Conservation (phyloP, 768 basidiomycete species). For the Rhodosporidiobolus odoratus region DNA sequence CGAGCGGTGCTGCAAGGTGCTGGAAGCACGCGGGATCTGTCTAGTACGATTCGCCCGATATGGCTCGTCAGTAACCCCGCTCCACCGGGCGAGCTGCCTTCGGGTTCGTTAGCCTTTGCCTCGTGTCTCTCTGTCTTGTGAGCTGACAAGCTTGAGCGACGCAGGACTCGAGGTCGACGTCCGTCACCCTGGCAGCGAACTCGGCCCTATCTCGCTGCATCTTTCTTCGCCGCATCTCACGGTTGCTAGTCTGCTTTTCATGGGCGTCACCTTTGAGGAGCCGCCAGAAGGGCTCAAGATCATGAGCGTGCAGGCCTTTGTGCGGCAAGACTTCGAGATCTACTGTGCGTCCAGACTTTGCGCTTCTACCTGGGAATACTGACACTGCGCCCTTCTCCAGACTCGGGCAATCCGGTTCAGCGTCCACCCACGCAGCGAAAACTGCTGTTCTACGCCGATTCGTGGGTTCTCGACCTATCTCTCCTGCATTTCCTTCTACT, state of each 20-base stretch:
- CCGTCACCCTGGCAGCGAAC: not conserved
- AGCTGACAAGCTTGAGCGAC: no score
- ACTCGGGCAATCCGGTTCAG: no score
- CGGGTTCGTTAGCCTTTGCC: slow-evolving; percentile 3
- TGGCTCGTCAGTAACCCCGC: slow-evolving; percentile 26
- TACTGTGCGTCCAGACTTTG: slow-evolving; percentile 1
- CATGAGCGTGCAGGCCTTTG: slow-evolving; percentile 25
- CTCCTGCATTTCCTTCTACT: no score
- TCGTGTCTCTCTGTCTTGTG: not conserved
- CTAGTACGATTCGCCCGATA: not conserved
- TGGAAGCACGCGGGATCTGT: slow-evolving; percentile 15
- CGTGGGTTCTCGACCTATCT: not conserved
- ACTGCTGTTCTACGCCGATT: slow-evolving; percentile 30
- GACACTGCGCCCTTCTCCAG: no score
- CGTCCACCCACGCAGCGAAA: slow-evolving; percentile 6
- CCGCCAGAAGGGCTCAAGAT: slow-evolving; percentile 30
- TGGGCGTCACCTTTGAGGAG: slow-evolving; percentile 13
- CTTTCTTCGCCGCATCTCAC: slow-evolving; percentile 31
- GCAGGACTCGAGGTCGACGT: slow-evolving; percentile 28
- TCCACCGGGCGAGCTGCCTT: slow-evolving; percentile 19
- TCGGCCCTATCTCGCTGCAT: slow-evolving; percentile 24
- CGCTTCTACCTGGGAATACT: not conserved
- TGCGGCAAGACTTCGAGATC: slow-evolving; percentile 23
- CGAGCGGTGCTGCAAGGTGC: slow-evolving; percentile 4
- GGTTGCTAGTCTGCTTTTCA: slow-evolving; percentile 25